Conservation (phyloP, 2,329 filamentous ascomycete genomes). For the Leptographium flavum region DNA sequence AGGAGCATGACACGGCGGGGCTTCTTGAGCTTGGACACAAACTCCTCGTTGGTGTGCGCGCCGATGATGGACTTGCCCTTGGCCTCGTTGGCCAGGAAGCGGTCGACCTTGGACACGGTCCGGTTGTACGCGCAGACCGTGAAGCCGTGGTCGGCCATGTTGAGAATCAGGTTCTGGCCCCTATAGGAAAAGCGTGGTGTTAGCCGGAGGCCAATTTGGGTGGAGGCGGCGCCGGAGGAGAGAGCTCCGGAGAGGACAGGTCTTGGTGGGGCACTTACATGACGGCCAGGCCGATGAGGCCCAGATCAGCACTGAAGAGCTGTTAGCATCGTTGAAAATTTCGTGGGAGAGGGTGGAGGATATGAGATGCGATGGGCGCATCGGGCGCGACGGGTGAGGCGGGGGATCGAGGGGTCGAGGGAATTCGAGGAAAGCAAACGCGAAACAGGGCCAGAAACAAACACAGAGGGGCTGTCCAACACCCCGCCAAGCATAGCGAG, state of each 20-base stretch:
- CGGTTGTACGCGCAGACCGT: slow-evolving; percentile 98
- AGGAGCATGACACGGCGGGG: slow-evolving; percentile 96
- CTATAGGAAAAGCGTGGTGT: slow-evolving; percentile 18
- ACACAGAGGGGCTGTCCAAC: slow-evolving; percentile 23
- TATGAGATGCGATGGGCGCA: slow-evolving; percentile 2
- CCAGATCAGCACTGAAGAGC: slow-evolving; percentile 64
- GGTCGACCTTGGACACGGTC: slow-evolving; percentile 95
- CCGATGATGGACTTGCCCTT: slow-evolving; percentile 94
- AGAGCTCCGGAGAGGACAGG: background rate
- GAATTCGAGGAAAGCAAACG: background rate
- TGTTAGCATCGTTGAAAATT: slow-evolving; percentile 48
- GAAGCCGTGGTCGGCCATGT: slow-evolving; percentile 84
- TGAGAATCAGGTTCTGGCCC: slow-evolving; percentile 79
- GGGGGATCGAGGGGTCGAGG: too few species aligned
- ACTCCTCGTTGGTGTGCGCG: slow-evolving; percentile 87
- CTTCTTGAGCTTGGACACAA: slow-evolving; percentile 90
- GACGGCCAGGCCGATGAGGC: slow-evolving; percentile 84
- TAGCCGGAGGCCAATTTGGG: background rate
- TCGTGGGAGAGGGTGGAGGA: slow-evolving; percentile 9
- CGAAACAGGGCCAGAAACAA: background rate
- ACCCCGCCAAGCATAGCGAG: slow-evolving; percentile 57
- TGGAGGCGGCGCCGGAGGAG: background rate
- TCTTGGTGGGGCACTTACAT: slow-evolving; percentile 39
- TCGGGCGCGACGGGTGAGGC: too few species aligned
- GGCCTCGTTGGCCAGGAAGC: slow-evolving; percentile 80